Base-by-base conservation (phyloP, 257 asterid species). In the Solanum sejunctum region DNA sequence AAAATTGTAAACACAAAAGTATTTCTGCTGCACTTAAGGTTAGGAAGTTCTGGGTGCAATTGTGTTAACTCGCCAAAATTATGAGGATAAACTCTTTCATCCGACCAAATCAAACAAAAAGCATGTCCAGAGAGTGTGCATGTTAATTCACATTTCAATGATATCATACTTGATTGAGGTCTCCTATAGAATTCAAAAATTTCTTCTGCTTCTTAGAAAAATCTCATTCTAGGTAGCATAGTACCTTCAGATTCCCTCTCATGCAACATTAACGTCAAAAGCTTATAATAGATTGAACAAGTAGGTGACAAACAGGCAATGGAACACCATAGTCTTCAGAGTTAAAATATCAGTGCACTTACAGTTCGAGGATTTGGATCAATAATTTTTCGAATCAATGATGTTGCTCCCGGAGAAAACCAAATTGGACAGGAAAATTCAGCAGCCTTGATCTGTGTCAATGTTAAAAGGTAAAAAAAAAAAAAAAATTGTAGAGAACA, bases 331-430 rank as follows among this genome's bases (percentile, higher is more conserved):
- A n/a, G 4, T 4, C 5, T 17, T 70, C 64, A 51, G 7, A 9
- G 82, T 26, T 52, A 16, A 26, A 5, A 78, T 78, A 78, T 52
- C 79, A 56, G 72, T 83, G 54, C 69, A 93, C 96, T 91, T 88
- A 97, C 98, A 84, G 96, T 89, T 86, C 87, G 92, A 77, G 98
- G 97, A 86, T 93, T 92, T 57, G 97, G 95, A 89, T 97, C 97
- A 55, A 97, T 97, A 86, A 95, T 88, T 91, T 90, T 92, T 67
- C 83, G 93, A 85, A 97, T 90, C 91, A 97, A 86, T 83, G 94
- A 90, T 67, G 87, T 88, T 78, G 92, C 95, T 79, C 91, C 94
- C 10, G 93, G 90, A 88, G 98, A 92, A 90, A 97, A 94, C 98
- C 98, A 97, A 84, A 73, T 89, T 83, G 99, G 99, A 89, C 97